Evolutionary conservation across 169 alveolate species (phyloP).

Genomic region (Plasmodium blacklocki): DNA sequence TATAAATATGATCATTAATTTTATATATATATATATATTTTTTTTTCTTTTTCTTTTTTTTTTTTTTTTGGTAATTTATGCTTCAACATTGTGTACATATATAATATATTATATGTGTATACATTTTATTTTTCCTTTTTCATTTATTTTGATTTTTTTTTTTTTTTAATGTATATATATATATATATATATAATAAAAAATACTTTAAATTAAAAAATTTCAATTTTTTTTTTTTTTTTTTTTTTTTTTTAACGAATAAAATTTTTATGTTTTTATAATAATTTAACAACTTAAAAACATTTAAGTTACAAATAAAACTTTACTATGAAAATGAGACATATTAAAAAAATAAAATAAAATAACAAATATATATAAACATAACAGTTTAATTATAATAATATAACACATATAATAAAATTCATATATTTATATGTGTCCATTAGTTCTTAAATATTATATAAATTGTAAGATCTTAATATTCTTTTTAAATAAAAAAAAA

Average conservation of each 20-base stretch:
- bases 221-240: not conserved
- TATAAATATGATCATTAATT: slow-evolving; percentile 55
- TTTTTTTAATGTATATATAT: not conserved
- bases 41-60: slow-evolving; percentile 2
- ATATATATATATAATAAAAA: not conserved
- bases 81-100: too few relatives aligned
- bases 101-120: slow-evolving; percentile 8
- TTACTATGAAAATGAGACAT: slow-evolving; percentile 1
- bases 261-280: not conserved
- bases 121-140: not conserved
- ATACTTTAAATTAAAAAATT: slow-evolving; percentile 2
- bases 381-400: too few relatives aligned
- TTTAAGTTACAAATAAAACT: slow-evolving; percentile 2
- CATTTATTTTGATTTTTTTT: not conserved
- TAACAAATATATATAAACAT: too few relatives aligned
- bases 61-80: not conserved
- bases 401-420: too few relatives aligned
- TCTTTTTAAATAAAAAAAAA: slow-evolving; percentile 2
- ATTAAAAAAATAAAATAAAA: not conserved
- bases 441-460: too few relatives aligned
- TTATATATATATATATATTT: not conserved
- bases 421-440: too few relatives aligned
- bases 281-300: not conserved
- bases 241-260: not conserved
- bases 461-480: too few relatives aligned